A percentile compares a stretch with the other conserved stretches of the same genome.
These are phyloP conservation scores for Nigrospora oryzae DNA, from an alignment of 2,329 filamentous ascomycete species.

Conservation along the genomic window DNA sequence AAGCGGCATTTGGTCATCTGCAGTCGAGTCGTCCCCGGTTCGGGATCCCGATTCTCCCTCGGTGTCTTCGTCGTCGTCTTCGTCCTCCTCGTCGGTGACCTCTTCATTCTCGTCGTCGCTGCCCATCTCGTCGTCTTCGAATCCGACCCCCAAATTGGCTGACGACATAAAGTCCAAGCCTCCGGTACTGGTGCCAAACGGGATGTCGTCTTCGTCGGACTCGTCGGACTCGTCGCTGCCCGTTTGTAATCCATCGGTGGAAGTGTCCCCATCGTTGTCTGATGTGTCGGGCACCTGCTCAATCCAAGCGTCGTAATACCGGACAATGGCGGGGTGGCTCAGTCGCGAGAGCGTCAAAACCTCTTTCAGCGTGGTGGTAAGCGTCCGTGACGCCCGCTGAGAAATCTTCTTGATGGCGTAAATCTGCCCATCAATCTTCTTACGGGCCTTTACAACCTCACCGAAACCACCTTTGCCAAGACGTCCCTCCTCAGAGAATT, in stretches of 20 bases:
- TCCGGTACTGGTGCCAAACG: conserved; percentile 64
- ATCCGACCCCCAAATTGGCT: conserved; percentile 68
- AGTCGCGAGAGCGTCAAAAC: conserved; percentile 86
- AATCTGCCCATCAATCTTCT: conserved; percentile 85
- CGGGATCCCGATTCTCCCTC: not conserved
- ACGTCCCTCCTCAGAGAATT: conserved; percentile 84
- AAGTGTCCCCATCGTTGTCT: conserved; percentile 49
- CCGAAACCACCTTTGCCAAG: conserved; percentile 93
- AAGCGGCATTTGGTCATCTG: conserved; percentile 8
- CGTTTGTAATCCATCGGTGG: conserved; percentile 31
- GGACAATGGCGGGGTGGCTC: conserved; percentile 78
- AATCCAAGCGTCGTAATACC: conserved; percentile 94
- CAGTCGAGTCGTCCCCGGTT: conserved; percentile 7
- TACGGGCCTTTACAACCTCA: conserved; percentile 89
- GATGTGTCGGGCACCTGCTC: conserved; percentile 56
- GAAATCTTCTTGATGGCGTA: conserved; percentile 98
- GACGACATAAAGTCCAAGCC: conserved; percentile 93
- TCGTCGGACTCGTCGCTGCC: conserved; percentile 29
- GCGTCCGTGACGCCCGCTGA: conserved; percentile 66
- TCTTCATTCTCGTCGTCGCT: conserved; percentile 25
- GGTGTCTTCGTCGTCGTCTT: conserved; percentile 25
- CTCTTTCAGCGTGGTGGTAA: conserved; percentile 77
- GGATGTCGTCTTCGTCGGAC: conserved; percentile 35
- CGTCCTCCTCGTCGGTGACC: conserved; percentile 26
- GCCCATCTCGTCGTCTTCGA: conserved; percentile 54